These are phyloP conservation scores for Xylaria castorea DNA, from an alignment of 495 filamentous ascomycete species.

Conservation along the genomic window DNA sequence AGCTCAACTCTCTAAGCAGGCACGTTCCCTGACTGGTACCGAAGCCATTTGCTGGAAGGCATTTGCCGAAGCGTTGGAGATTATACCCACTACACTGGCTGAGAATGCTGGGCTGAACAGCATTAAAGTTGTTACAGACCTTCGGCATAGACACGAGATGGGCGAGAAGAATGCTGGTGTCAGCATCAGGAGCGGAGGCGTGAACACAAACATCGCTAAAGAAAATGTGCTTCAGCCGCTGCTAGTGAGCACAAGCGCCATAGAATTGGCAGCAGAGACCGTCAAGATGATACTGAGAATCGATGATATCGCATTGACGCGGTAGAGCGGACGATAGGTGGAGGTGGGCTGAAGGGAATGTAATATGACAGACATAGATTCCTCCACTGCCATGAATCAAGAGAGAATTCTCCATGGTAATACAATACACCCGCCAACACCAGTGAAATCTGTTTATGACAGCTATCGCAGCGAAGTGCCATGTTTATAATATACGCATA, in stretches of 20 bases:
- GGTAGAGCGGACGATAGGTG: slow-evolving; percentile 33
- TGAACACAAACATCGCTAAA: slow-evolving; percentile 92
- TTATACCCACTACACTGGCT: slow-evolving; percentile 93
- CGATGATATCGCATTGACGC: slow-evolving; percentile 80
- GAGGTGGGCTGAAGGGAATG: slow-evolving; percentile 28
- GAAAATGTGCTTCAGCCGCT: slow-evolving; percentile 98
- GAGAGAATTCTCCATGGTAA: background rate
- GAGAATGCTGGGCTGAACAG: slow-evolving; percentile 97
- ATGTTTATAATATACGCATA: background rate
- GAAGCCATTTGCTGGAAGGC: slow-evolving; percentile 99
- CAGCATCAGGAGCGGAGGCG: slow-evolving; percentile 95
- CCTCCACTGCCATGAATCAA: slow-evolving; percentile 6
- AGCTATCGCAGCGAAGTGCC: background rate
- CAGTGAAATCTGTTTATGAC: background rate
- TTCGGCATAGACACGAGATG: slow-evolving; percentile 90
- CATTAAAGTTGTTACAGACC: slow-evolving; percentile 98
- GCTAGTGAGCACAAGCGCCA: slow-evolving; percentile 94
- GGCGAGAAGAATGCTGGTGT: slow-evolving; percentile 96
- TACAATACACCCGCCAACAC: background rate
- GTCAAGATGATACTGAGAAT: slow-evolving; percentile 99
- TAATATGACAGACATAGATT: slow-evolving; percentile 30
- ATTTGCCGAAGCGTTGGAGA: slow-evolving; percentile 96
- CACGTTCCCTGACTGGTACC: slow-evolving; percentile 84
- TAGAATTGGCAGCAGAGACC: slow-evolving; percentile 95
- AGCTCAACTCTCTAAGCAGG: slow-evolving; percentile 75